These are phyloP conservation scores for Neoboletus brunneissimus DNA, from an alignment of 768 basidiomycete genomes.

Conservation along the genomic window DNA sequence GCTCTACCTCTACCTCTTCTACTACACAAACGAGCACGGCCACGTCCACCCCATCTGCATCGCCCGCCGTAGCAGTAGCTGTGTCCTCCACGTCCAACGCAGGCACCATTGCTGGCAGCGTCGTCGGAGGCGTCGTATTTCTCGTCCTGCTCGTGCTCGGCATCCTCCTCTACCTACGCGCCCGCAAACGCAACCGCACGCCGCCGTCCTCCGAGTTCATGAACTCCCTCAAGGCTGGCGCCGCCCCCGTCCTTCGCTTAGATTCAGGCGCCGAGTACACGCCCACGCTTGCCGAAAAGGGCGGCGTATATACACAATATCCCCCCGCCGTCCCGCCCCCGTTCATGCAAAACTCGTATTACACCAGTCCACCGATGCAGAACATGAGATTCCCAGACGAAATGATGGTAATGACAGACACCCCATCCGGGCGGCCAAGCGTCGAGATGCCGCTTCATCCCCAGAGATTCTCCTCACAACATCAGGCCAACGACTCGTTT, in stretches of 20 bases:
- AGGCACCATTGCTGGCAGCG: conserved; percentile 53
- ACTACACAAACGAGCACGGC: not conserved
- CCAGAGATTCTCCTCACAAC: conserved; percentile 18
- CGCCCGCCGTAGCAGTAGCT: conserved; percentile 1
- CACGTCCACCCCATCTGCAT: not conserved
- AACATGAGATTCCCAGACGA: conserved; percentile 16
- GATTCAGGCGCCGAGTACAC: conserved; percentile 19
- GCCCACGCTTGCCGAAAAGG: conserved; percentile 18
- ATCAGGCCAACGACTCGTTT: conserved; percentile 4
- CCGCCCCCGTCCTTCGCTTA: conserved; percentile 27
- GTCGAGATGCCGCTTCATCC: conserved; percentile 23
- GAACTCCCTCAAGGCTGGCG: conserved; percentile 25
- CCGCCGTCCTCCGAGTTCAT: conserved; percentile 63
- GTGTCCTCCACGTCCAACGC: conserved; percentile 18
- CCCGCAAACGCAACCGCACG: conserved; percentile 39
- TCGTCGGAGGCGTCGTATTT: conserved; percentile 48
- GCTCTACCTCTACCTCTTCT: too few species aligned
- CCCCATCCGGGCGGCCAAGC: conserved; percentile 13
- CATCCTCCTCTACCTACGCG: conserved; percentile 41
- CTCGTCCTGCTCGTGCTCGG: conserved; percentile 35
- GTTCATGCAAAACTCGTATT: conserved; percentile 15
- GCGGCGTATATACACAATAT: not conserved
- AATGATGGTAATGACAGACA: conserved; percentile 7
- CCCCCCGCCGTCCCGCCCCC: conserved; percentile 10
- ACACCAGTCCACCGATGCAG: conserved; percentile 2